Evolutionary conservation across 805 yeast species (phyloP).

Genomic region (Schwanniomyces polymorphus): DNA sequence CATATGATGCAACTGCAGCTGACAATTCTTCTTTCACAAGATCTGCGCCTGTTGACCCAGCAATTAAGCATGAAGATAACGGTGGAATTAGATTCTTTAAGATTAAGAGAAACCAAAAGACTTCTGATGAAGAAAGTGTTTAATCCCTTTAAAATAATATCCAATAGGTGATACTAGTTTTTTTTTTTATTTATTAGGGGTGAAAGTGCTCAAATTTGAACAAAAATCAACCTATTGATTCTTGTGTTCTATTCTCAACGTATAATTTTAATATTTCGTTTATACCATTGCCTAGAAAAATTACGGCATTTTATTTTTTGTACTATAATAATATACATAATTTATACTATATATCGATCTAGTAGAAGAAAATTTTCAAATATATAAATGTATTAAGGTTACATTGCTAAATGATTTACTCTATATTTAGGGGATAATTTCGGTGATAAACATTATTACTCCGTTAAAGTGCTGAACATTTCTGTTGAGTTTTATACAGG

Average conservation of each 20-base stretch:
- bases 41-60: conserved; percentile 23
- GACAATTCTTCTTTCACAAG: conserved; percentile 46
- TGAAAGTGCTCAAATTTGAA: background rate
- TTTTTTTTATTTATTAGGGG: background rate
- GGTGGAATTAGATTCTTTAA: conserved; percentile 77
- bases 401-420: too few relatives aligned
- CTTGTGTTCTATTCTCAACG: background rate
- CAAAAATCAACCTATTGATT: background rate
- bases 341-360: background rate
- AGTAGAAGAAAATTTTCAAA: background rate
- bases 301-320: background rate
- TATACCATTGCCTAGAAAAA: background rate
- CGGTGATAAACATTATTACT: too few relatives aligned
- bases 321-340: background rate
- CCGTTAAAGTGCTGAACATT: too few relatives aligned
- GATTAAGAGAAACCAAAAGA: conserved; percentile 56
- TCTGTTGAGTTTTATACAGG: too few relatives aligned
- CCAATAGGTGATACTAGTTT: too few relatives aligned
- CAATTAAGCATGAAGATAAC: conserved; percentile 35
- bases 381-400: background rate
- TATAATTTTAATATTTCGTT: background rate
- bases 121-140: conserved; percentile 45
- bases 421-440: too few relatives aligned
- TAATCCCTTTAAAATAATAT: conserved; percentile 11
- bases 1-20: conserved; percentile 13